A percentile compares a stretch with the other conserved stretches of the same genome.
Evolutionary conservation across 1,139 yeast species (phyloP).

Genomic region (Protomyces arabidopsidicola): DNA sequence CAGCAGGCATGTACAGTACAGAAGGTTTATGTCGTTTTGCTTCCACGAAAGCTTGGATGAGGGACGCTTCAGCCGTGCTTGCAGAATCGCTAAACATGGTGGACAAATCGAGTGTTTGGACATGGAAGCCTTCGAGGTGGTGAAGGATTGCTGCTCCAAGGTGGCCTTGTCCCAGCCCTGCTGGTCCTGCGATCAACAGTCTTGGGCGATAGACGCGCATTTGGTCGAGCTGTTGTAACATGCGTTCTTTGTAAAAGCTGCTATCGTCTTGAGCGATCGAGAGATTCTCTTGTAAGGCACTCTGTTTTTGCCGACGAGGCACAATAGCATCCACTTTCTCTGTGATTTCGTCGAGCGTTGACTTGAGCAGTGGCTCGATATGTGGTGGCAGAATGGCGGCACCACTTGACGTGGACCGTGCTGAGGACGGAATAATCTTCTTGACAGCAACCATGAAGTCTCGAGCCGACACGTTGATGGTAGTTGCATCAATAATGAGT

Average conservation of each 20-base stretch:
- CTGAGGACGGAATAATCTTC: constrained; percentile 82
- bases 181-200: constrained; percentile 62
- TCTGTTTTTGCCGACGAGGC: constrained; percentile 57
- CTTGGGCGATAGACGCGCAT: constrained; percentile 81
- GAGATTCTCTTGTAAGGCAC: constrained; percentile 66
- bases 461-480: constrained; percentile 70
- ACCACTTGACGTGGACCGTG: constrained; percentile 70
- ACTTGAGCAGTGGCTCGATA: constrained; percentile 57
- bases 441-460: constrained; percentile 86
- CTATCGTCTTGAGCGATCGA: constrained; percentile 60
- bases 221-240: constrained; percentile 49
- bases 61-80: constrained; percentile 69
- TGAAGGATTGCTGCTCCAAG: constrained; percentile 77
- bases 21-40: constrained; percentile 89
- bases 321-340: constrained; percentile 53
- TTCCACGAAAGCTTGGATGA: constrained; percentile 81
- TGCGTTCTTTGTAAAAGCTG: constrained; percentile 65
- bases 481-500: constrained; percentile 63
- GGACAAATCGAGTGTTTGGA: constrained; percentile 79
- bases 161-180: constrained; percentile 88
- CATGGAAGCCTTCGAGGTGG: constrained; percentile 81
- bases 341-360: constrained; percentile 49
- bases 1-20: constrained; percentile 74
- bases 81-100: constrained; percentile 74
- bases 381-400: constrained; percentile 77